These are phyloP conservation scores for Vigna reflexopilosa DNA, from an alignment of 306 rosid genomes.

Conservation along the genomic window DNA sequence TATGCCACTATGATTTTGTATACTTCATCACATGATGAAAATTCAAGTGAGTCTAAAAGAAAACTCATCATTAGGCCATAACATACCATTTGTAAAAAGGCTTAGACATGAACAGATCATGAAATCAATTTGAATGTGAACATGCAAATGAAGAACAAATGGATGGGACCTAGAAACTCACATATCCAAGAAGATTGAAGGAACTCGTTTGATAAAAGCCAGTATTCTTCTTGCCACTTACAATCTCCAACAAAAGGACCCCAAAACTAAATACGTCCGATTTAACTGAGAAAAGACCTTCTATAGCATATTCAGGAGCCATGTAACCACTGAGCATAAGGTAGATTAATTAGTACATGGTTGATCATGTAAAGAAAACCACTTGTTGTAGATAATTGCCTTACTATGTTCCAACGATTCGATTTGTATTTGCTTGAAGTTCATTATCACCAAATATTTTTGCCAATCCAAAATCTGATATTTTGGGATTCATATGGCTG, in stretches of 20 bases:
- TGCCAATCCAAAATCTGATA: slow-evolving; percentile 54
- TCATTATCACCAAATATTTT: slow-evolving; percentile 43
- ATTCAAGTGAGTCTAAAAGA: too few species aligned
- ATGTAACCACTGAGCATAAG: slow-evolving; percentile 36
- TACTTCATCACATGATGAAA: neutral
- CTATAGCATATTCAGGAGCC: slow-evolving; percentile 47
- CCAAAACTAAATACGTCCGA: slow-evolving; percentile 52
- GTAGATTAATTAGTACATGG: neutral
- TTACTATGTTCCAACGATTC: slow-evolving; percentile 54
- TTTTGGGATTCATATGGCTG: slow-evolving; percentile 47
- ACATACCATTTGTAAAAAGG: neutral
- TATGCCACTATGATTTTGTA: neutral
- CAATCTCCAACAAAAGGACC: slow-evolving; percentile 45
- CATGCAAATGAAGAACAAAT: neutral
- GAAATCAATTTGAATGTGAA: neutral
- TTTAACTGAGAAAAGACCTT: slow-evolving; percentile 44
- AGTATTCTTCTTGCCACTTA: slow-evolving; percentile 51
- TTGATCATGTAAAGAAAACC: neutral
- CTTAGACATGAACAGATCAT: neutral
- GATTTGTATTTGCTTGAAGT: slow-evolving; percentile 45
- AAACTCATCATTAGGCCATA: too few species aligned
- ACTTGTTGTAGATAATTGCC: neutral
- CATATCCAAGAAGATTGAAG: slow-evolving; percentile 52
- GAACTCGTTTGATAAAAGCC: slow-evolving; percentile 44
- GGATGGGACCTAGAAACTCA: slow-evolving; percentile 21